Evolutionary conservation across 2,329 filamentous ascomycete species (phyloP), one percentile per base, ranked within the genome.

Genomic region (Xylariaceae sp.): DNA sequence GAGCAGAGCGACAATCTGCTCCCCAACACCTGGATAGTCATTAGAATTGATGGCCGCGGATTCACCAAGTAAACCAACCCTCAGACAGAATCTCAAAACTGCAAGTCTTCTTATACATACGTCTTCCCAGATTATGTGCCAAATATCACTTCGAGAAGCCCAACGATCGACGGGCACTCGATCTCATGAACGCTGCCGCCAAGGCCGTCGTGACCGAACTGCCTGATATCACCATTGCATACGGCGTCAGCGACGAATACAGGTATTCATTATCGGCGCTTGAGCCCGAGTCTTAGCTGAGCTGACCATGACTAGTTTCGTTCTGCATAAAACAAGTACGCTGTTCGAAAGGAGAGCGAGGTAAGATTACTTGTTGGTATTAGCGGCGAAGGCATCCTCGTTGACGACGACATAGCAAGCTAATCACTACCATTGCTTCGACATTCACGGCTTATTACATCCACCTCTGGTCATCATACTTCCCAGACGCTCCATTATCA

Each of bases 111-210:
- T 31, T 16, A 49, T 21, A 44, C 33, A 14, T 34, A 31, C n/a
- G 11, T 39, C 16, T 39, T 34, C 53, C 8, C 49, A 96, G 91
- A 69, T 86, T 97, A 66, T 93, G 91, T 60, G 82, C 86, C 61
- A 91, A 89, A 73, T 95, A 98, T 76, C 78, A 78, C 19, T 98
- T 98, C 70, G 82, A 87, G 67, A 99, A 98, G 76, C 95, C 95
- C 34, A 99, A 98, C 75, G 95, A 99, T 74, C 82, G 82, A 36
- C 84, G 91, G 63, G 95, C 93, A 0, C 78, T 98, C 11, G 86
- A 96, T 73, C 86, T 99, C 64, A 98, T 99, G 94, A 99, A 99
- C 69, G 86, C 87, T 1, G 92, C 92, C 2, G 95, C 95, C n/a
- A 84, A 86, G 58, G 88, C 89, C 5, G 91, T 97, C 43, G 86